Evolutionary conservation across 2,329 filamentous ascomycete species (phyloP).

Genomic region (Ceratocystis cubensis): DNA sequence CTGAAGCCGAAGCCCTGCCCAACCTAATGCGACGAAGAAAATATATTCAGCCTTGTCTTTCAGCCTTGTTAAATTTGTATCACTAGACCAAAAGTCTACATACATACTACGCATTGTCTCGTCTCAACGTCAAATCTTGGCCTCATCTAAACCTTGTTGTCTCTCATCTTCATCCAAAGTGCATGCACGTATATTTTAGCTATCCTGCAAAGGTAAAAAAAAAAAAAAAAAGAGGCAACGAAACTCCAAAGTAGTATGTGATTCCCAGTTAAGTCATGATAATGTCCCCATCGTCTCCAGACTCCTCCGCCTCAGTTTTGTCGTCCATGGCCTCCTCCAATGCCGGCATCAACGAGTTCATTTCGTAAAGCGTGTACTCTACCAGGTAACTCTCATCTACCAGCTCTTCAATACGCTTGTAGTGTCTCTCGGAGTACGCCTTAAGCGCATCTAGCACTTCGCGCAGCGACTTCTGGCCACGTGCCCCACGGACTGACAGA

Average conservation of each 20-base stretch:
- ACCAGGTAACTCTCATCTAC: slow-evolving; percentile 90
- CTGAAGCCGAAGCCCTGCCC: background rate
- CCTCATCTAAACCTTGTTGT: no score
- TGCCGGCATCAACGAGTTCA: slow-evolving; percentile 58
- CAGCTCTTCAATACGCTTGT: slow-evolving; percentile 75
- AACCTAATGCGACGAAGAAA: slow-evolving; percentile 6
- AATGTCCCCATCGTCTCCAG: slow-evolving; percentile 32
- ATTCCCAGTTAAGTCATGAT: slow-evolving; percentile 29
- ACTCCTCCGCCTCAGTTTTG: slow-evolving; percentile 29
- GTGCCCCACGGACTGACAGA: slow-evolving; percentile 47
- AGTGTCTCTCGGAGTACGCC: slow-evolving; percentile 88
- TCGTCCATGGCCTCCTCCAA: slow-evolving; percentile 27
- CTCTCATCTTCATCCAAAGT: background rate
- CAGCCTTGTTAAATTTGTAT: background rate
- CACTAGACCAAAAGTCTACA: background rate
- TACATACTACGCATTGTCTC: background rate
- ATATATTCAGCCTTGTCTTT: slow-evolving; percentile 14
- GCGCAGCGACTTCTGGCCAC: slow-evolving; percentile 55
- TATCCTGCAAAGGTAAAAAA: background rate
- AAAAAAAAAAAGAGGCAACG: background rate
- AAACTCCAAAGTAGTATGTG: slow-evolving; percentile 17
- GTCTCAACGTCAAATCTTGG: background rate
- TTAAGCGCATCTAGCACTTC: slow-evolving; percentile 79
- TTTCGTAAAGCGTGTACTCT: slow-evolving; percentile 84
- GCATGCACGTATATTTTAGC: slow-evolving; percentile 16